phyloP scores from a whole-genome alignment of 2,329 filamentous ascomycete species.

The Colletotrichum melonis region DNA sequence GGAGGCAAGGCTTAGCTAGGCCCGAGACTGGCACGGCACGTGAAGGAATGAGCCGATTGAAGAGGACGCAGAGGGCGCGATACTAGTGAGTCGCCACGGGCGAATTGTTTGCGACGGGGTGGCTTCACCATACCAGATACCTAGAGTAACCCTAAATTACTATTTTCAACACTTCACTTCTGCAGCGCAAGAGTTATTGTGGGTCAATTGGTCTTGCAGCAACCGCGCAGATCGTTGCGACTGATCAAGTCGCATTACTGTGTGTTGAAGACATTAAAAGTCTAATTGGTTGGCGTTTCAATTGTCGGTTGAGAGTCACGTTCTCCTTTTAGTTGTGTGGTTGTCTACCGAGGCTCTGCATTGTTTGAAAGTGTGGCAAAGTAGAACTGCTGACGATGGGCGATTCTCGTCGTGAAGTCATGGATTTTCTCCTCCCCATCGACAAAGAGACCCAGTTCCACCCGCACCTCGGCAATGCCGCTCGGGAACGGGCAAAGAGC shows the following conservation, averaged over 20 bases:
- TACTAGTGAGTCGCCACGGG: conserved; percentile 3
- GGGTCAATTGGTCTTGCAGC: not conserved
- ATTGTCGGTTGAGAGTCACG: not conserved
- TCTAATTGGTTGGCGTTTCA: not conserved
- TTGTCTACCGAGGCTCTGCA: not conserved
- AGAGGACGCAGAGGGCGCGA: not conserved
- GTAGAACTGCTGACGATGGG: not conserved
- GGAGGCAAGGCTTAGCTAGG: not conserved
- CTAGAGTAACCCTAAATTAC: conserved; percentile 21
- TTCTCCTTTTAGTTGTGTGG: not conserved
- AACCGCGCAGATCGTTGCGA: not conserved
- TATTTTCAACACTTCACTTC: conserved; percentile 2
- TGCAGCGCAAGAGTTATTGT: not conserved
- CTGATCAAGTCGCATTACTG: not conserved
- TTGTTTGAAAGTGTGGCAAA: not conserved
- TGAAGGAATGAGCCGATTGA: not conserved
- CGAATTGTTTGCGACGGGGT: conserved; percentile 6
- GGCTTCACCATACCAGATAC: conserved; percentile 20
- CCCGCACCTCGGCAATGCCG: conserved; percentile 21
- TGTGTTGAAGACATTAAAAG: not conserved
- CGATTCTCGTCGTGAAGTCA: conserved; percentile 26
- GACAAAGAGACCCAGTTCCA: conserved; percentile 23
- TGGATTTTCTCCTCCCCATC: conserved; percentile 26
- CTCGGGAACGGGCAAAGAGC: conserved; percentile 8
- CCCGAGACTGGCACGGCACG: not conserved